A percentile compares a stretch with the other conserved stretches of the same genome.
Conservation (phyloP, 208 protist genomes). For the Leishmania amazonensis region DNA sequence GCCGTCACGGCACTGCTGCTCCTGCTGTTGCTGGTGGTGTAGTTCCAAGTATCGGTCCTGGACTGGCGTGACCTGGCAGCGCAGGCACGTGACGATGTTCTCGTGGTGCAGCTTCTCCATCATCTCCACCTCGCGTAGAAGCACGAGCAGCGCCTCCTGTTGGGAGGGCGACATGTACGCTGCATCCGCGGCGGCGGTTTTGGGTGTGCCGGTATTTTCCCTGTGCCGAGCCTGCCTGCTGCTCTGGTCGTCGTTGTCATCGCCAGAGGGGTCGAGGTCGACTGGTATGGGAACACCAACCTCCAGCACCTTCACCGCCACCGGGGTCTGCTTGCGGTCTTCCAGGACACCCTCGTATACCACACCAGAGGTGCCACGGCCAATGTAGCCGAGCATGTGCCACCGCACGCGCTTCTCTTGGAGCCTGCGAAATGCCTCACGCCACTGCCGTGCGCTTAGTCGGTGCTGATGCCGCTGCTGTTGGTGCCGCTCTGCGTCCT, state of each 20-base stretch:
- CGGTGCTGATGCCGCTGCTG: background rate
- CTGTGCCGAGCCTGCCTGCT: background rate
- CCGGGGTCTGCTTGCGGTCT: constrained; percentile 46
- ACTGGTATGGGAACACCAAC: constrained; percentile 31
- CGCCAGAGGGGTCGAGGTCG: background rate
- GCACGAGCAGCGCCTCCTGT: constrained; percentile 36
- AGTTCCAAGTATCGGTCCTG: constrained; percentile 33
- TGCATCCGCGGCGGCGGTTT: constrained; percentile 4
- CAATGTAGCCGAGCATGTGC: constrained; percentile 37
- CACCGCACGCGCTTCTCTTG: constrained; percentile 33
- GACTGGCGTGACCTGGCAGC: constrained; percentile 68
- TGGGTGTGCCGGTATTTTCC: background rate
- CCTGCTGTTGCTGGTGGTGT: constrained; percentile 21
- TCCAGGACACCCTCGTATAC: constrained; percentile 55
- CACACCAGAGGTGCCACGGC: constrained; percentile 41
- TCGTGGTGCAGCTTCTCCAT: constrained; percentile 78
- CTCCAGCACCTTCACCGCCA: constrained; percentile 86
- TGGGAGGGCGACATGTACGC: constrained; percentile 48
- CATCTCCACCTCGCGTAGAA: constrained; percentile 77
- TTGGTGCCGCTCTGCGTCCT: background rate
- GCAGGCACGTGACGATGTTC: constrained; percentile 85
- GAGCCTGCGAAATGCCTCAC: constrained; percentile 30
- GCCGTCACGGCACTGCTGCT: background rate
- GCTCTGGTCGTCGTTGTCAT: background rate
- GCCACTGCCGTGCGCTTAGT: constrained; percentile 25